Conservation (phyloP, 306 rosid species). For the Cajanus cajan region DNA sequence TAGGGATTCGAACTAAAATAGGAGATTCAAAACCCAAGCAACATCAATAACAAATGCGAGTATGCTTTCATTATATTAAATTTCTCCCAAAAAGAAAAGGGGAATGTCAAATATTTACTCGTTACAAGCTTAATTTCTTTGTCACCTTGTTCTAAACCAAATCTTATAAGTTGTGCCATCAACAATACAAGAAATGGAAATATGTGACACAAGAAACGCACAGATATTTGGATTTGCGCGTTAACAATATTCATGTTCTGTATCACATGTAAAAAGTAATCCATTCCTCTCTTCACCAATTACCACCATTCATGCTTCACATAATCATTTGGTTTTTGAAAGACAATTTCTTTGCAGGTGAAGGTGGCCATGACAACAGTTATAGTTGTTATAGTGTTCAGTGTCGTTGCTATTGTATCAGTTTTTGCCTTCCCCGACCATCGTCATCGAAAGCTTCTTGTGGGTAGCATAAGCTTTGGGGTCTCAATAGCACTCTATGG, state of each 20-base stretch:
- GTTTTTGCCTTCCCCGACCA: slow-evolving; percentile 55
- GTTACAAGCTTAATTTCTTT: not conserved
- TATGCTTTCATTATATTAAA: not conserved
- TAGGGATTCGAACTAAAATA: too few relatives aligned
- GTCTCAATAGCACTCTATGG: slow-evolving; percentile 63
- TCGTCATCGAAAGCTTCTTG: slow-evolving; percentile 58
- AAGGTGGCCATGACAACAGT: slow-evolving; percentile 39
- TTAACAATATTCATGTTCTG: not conserved
- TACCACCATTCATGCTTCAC: not conserved
- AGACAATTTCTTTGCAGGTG: slow-evolving; percentile 46
- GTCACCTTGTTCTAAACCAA: not conserved
- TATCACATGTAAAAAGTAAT: not conserved
- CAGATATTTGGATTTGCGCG: not conserved
- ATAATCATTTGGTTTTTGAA: not conserved
- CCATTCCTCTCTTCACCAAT: not conserved
- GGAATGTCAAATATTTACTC: too few relatives aligned
- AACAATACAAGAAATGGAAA: not conserved
- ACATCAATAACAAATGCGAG: not conserved
- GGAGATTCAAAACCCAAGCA: not conserved
- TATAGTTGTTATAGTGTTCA: slow-evolving; percentile 38
- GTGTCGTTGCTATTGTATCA: slow-evolving; percentile 47
- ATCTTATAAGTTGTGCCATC: not conserved
- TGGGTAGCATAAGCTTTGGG: slow-evolving; percentile 61
- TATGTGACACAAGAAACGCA: not conserved
- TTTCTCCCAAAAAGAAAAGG: not conserved